Evolutionary conservation across 192 early-diverging fungal genomes (phyloP).

Genomic region (Oehlia diaphana): DNA sequence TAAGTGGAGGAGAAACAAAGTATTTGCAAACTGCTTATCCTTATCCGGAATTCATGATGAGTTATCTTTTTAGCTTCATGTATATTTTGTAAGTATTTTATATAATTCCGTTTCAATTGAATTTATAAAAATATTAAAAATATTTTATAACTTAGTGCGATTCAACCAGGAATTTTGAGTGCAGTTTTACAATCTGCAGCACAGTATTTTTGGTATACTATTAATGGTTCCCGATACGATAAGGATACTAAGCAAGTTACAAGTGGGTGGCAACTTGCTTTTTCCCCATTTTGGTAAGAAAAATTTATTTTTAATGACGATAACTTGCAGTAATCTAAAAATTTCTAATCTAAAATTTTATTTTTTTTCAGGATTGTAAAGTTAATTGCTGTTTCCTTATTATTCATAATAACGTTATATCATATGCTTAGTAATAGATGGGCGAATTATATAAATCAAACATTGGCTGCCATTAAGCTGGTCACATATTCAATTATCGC

Average conservation of each 20-base stretch:
- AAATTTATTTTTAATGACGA: not conserved
- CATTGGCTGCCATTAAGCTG: not conserved
- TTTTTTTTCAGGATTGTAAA: not conserved
- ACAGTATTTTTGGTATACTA: not conserved
- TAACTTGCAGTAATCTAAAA: not conserved
- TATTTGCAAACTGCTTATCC: not conserved
- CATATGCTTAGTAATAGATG: not conserved
- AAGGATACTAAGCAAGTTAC: not conserved
- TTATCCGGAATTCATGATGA: not conserved
- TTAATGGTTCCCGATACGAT: not conserved
- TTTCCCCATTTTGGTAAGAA: not conserved
- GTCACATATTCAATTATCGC: not conserved
- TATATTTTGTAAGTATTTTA: not conserved
- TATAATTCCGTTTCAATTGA: too few relatives aligned
- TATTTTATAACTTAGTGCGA: not conserved
- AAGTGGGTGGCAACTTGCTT: not conserved
- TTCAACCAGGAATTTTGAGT: not conserved
- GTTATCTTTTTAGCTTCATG: not conserved
- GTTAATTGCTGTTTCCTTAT: not conserved
- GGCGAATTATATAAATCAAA: not conserved
- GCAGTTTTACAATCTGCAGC: not conserved
- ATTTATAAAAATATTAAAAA: not conserved
- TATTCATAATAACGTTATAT: not conserved
- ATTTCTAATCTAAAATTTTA: not conserved
- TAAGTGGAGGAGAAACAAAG: not conserved